Percentiles rank a stretch among this genome's conserved stretches.
phyloP scores from a whole-genome alignment of 148 eudicot genomes.

The Fallopia convolvulus region DNA sequence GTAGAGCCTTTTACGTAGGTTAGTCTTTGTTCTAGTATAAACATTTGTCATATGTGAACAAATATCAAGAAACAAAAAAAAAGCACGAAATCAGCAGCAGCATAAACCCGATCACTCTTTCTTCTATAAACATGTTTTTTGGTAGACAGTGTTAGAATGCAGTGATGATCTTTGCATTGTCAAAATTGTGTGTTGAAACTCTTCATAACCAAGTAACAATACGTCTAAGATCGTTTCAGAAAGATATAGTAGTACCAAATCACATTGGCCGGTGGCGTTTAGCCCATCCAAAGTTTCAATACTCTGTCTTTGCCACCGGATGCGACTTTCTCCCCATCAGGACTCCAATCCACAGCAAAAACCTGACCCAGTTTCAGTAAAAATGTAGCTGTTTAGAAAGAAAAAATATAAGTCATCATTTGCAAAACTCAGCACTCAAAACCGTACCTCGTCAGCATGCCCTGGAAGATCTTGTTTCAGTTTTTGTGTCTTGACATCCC shows the following conservation, averaged over 20 bases:
- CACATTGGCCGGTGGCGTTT: background rate
- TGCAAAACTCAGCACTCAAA: background rate
- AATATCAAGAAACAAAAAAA: background rate
- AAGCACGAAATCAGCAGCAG: background rate
- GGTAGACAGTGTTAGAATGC: background rate
- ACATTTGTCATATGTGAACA: too few species aligned
- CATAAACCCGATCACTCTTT: background rate
- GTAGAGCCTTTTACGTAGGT: too few species aligned
- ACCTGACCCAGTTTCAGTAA: slow-evolving; percentile 32
- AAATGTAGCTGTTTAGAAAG: background rate
- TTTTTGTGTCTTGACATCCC: slow-evolving; percentile 85
- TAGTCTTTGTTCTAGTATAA: too few species aligned
- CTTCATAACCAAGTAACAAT: background rate
- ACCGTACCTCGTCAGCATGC: slow-evolving; percentile 80
- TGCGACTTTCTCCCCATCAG: slow-evolving; percentile 95
- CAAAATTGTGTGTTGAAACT: background rate
- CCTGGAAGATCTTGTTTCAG: slow-evolving; percentile 96
- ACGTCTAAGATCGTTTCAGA: background rate
- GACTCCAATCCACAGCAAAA: slow-evolving; percentile 98
- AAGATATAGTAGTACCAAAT: background rate
- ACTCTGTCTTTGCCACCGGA: slow-evolving; percentile 89
- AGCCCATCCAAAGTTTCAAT: slow-evolving; percentile 93
- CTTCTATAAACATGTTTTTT: background rate
- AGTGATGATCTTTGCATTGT: background rate
- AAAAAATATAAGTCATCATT: background rate